Evolutionary conservation across 805 yeast species (phyloP).

Genomic region (Soucietia sequanensis): DNA sequence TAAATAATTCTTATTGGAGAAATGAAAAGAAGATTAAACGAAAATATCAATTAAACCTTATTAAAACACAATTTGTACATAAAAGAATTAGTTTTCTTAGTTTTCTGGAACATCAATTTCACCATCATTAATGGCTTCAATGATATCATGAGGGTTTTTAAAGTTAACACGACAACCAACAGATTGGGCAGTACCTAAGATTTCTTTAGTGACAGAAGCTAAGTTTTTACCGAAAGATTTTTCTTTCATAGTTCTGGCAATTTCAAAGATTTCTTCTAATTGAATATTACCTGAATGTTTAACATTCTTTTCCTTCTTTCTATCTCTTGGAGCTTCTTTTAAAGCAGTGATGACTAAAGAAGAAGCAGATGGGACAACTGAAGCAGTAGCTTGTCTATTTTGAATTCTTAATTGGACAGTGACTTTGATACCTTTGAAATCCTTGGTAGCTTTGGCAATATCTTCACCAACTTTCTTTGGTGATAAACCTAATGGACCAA

Average conservation of each 20-base stretch:
- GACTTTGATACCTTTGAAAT: conserved; percentile 98
- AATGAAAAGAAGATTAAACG: conserved; percentile 12
- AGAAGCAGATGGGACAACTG: conserved; percentile 99
- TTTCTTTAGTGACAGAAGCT: conserved; percentile 97
- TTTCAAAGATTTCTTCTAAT: conserved; percentile 92
- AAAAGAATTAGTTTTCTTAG: conserved; percentile 35
- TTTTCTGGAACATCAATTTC: conserved; percentile 91
- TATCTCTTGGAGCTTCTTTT: conserved; percentile 99
- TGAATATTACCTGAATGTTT: conserved; percentile 99
- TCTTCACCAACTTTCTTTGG: conserved; percentile 99
- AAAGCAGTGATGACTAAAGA: conserved; percentile 98
- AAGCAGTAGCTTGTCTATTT: conserved; percentile 99
- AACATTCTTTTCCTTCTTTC: conserved; percentile 99
- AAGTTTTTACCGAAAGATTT: conserved; percentile 98
- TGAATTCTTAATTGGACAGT: conserved; percentile 98
- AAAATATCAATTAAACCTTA: conserved; percentile 33
- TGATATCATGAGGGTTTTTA: conserved; percentile 99
- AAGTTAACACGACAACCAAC: conserved; percentile 99
- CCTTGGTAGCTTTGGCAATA: conserved; percentile 99
- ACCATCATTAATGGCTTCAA: conserved; percentile 98
- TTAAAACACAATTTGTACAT: conserved; percentile 37
- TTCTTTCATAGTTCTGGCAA: conserved; percentile 96
- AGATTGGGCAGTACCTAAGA: conserved; percentile 99
- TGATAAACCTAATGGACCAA: conserved; percentile 99
- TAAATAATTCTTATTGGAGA: conserved; percentile 8